Percentiles rank a stretch among this genome's conserved stretches.
phyloP scores from a whole-genome alignment of 169 alveolate species.

The Ichthyophthirius multifiliis region DNA sequence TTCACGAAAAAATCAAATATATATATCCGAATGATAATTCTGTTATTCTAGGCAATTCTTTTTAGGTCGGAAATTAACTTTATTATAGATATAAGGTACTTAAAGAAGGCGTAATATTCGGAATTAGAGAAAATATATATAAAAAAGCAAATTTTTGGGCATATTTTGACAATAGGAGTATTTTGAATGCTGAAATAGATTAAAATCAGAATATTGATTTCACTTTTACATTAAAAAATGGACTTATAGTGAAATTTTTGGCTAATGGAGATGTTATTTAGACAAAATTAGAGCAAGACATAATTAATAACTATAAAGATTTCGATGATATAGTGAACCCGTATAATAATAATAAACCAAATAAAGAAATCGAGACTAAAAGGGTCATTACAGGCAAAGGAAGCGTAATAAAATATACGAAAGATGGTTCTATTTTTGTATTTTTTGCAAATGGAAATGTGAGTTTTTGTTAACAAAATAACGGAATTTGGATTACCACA shows the following conservation, averaged over 20 bases:
- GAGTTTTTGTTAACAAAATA: conserved; percentile 39
- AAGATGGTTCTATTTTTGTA: conserved; percentile 61
- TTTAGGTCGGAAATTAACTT: conserved; percentile 38
- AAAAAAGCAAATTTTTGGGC: conserved; percentile 12
- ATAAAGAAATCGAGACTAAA: conserved; percentile 48
- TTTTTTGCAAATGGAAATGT: conserved; percentile 72
- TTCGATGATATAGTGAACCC: background rate
- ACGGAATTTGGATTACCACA: conserved; percentile 57
- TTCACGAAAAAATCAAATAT: conserved; percentile 56
- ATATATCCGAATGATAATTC: conserved; percentile 85
- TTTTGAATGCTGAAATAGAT: conserved; percentile 32
- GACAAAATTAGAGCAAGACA: conserved; percentile 3
- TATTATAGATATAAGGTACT: conserved; percentile 45
- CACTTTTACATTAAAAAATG: conserved; percentile 68
- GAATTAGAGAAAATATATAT: conserved; percentile 55
- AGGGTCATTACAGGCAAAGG: conserved; percentile 78
- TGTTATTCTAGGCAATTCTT: conserved; percentile 56
- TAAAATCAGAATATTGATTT: too few relatives aligned
- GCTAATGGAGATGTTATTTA: conserved; percentile 65
- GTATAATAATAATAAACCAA: conserved; percentile 39
- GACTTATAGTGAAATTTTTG: conserved; percentile 64
- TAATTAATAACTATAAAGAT: conserved; percentile 8
- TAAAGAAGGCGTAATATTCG: conserved; percentile 76
- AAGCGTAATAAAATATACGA: conserved; percentile 65
- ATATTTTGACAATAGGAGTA: background rate